These are phyloP conservation scores for Stygiomarasmius scandens DNA, from an alignment of 1,284 basidiomycete genomes.

Conservation along the genomic window DNA sequence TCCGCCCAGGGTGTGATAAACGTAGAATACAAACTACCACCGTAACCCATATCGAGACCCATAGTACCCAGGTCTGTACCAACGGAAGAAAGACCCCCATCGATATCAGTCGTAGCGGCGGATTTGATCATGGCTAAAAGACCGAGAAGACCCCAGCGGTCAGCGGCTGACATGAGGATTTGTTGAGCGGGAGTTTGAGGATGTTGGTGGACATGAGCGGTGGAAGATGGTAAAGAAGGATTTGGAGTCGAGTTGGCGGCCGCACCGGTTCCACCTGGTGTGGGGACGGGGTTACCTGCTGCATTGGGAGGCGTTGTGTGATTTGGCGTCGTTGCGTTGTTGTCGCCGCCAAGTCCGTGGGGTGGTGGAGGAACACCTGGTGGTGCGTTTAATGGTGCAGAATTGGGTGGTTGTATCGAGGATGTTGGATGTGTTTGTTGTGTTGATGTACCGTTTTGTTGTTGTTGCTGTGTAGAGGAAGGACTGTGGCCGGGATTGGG, in stretches of 20 bases:
- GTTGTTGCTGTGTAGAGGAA: no score
- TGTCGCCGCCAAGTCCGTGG: background rate
- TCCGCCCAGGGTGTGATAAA: slow-evolving; percentile 98
- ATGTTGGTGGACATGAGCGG: slow-evolving; percentile 44
- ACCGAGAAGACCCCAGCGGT: slow-evolving; percentile 92
- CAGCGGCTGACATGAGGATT: slow-evolving; percentile 90
- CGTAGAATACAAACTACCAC: slow-evolving; percentile 87
- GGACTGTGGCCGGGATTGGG: slow-evolving; percentile 12
- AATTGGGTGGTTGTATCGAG: no score
- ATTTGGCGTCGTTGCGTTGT: slow-evolving; percentile 4
- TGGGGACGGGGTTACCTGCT: slow-evolving; percentile 27
- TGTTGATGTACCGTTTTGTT: slow-evolving; percentile 14
- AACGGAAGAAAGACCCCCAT: slow-evolving; percentile 84
- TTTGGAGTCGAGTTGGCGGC: slow-evolving; percentile 28
- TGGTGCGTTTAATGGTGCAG: slow-evolving; percentile 31
- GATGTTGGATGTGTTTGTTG: slow-evolving; percentile 6
- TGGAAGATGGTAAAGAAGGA: slow-evolving; percentile 34
- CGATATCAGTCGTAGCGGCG: slow-evolving; percentile 66
- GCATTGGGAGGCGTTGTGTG: slow-evolving; percentile 21
- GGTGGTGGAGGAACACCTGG: slow-evolving; percentile 55
- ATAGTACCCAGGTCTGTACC: slow-evolving; percentile 93
- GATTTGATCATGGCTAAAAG: slow-evolving; percentile 91
- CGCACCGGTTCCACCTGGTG: slow-evolving; percentile 19
- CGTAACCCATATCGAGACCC: slow-evolving; percentile 87
- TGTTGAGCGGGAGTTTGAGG: slow-evolving; percentile 94